Evolutionary conservation across 805 yeast genomes (phyloP).

Genomic region (Debaryomyces hansenii): DNA sequence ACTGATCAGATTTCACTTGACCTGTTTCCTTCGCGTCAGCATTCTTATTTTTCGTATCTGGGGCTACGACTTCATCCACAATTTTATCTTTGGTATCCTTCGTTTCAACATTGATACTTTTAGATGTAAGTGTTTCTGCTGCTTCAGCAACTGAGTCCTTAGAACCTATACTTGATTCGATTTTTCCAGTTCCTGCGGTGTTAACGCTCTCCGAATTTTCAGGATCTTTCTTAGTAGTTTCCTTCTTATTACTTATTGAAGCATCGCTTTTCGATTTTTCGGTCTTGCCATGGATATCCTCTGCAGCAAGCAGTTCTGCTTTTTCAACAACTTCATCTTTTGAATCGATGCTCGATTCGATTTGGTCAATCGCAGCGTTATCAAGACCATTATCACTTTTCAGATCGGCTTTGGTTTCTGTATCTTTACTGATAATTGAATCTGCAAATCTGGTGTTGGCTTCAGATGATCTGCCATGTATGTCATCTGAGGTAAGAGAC

Average conservation of each 20-base stretch:
- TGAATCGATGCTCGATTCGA: slow-evolving; percentile 1
- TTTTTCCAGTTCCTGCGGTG: neutral
- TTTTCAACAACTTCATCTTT: slow-evolving; percentile 5
- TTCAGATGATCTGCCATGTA: neutral
- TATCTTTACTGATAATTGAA: slow-evolving; percentile 4
- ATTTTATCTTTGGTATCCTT: neutral
- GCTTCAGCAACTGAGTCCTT: slow-evolving; percentile 6
- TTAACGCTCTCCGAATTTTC: neutral
- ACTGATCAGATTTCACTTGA: no score
- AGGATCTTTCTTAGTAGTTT: neutral
- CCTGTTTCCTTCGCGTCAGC: no score
- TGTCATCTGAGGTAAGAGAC: neutral
- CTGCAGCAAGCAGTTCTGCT: slow-evolving; percentile 7
- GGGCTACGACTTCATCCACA: no score
- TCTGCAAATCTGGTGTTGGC: neutral
- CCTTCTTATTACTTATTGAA: neutral
- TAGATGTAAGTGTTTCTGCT: slow-evolving; percentile 4
- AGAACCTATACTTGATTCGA: neutral
- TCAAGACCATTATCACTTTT: slow-evolving; percentile 3
- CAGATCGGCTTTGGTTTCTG: slow-evolving; percentile 10
- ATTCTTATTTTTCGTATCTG: no score
- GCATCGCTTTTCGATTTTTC: slow-evolving; percentile 1
- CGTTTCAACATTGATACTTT: neutral
- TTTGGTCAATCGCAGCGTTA: neutral
- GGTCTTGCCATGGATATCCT: slow-evolving; percentile 1